These are phyloP conservation scores for Dryadomyces sulphureus DNA, from an alignment of 2,329 filamentous ascomycete species.

Conservation along the genomic window DNA sequence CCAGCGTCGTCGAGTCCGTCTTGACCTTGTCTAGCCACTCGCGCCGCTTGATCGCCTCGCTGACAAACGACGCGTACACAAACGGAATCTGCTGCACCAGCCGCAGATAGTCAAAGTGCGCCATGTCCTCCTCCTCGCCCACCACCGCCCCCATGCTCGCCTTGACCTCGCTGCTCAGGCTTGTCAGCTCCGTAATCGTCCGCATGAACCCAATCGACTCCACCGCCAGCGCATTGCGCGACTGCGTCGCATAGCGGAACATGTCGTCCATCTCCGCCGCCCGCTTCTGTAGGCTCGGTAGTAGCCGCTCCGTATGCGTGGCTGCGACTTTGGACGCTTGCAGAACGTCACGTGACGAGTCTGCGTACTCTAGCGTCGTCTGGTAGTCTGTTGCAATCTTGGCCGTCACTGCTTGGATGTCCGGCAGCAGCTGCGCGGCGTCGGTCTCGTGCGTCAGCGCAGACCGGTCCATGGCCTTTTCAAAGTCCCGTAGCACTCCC, in stretches of 20 bases:
- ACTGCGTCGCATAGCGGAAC: slow-evolving; percentile 42
- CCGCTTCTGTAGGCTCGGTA: slow-evolving; percentile 42
- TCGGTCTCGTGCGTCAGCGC: slow-evolving; percentile 45
- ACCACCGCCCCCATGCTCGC: slow-evolving; percentile 57
- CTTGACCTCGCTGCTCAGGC: slow-evolving; percentile 57
- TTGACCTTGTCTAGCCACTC: slow-evolving; percentile 91
- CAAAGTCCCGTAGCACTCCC: slow-evolving; percentile 46
- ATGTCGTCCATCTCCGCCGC: slow-evolving; percentile 47
- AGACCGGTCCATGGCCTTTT: slow-evolving; percentile 40
- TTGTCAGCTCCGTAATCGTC: slow-evolving; percentile 66
- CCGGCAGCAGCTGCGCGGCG: slow-evolving; percentile 55
- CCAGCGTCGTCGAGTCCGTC: slow-evolving; percentile 69
- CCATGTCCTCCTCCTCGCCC: slow-evolving; percentile 59
- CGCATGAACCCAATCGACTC: slow-evolving; percentile 65
- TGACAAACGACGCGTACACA: slow-evolving; percentile 77
- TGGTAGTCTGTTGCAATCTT: slow-evolving; percentile 83
- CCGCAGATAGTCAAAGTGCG: slow-evolving; percentile 67
- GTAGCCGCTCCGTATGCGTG: slow-evolving; percentile 45
- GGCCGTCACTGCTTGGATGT: slow-evolving; percentile 72
- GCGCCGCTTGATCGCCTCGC: slow-evolving; percentile 70
- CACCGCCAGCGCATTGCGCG: slow-evolving; percentile 52
- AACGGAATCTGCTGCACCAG: slow-evolving; percentile 72
- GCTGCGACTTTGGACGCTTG: slow-evolving; percentile 50
- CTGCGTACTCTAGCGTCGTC: slow-evolving; percentile 53
- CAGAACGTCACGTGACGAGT: slow-evolving; percentile 43